phyloP scores from a whole-genome alignment of 352 stramenopile genomes.

The Globisporangium emineosum region DNA sequence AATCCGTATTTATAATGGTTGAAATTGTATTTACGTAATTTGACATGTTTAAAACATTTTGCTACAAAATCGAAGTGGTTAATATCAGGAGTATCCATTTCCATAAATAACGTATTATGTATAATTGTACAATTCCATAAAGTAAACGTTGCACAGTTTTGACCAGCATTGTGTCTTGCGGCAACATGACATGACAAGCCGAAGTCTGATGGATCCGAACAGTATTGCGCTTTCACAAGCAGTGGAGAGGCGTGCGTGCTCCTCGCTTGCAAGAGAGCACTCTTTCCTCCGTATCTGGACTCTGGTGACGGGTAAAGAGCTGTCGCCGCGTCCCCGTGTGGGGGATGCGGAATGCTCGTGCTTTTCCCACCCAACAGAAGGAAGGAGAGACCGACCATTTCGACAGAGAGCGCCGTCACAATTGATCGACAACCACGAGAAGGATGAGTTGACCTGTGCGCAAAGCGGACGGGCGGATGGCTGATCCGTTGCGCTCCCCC shows the following conservation, averaged over 20 bases:
- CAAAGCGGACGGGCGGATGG: background rate
- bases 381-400: background rate
- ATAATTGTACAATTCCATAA: background rate
- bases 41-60: background rate
- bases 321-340: no score
- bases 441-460: background rate
- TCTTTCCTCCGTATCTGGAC: no score
- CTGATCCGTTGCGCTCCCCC: background rate
- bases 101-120: background rate
- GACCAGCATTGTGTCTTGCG: background rate
- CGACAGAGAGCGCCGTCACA: background rate
- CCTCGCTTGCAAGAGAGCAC: background rate
- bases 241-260: background rate
- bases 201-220: no score
- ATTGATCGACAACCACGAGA: background rate
- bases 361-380: background rate
- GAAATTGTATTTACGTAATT: background rate
- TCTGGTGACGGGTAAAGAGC: no score
- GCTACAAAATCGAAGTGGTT: background rate
- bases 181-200: background rate
- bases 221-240: background rate
- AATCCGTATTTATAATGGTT: background rate
- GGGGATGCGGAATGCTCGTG: no score
- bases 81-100: background rate
- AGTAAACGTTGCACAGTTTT: background rate